Evolutionary conservation across 192 early-diverging fungal species (phyloP).

Genomic region (Umbelopsis sp.): DNA sequence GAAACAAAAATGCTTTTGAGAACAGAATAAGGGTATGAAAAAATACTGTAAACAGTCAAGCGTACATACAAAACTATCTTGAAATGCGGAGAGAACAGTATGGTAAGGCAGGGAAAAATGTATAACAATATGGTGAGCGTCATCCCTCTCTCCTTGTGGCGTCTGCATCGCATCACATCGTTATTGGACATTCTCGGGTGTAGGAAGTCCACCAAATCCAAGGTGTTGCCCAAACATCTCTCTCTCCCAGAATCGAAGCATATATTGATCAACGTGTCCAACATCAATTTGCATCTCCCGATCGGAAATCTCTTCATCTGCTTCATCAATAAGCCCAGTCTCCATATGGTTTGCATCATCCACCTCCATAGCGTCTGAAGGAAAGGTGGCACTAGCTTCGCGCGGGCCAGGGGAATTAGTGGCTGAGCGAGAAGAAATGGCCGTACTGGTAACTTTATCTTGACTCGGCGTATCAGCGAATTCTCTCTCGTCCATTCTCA

Average conservation of each 20-base stretch:
- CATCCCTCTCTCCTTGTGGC: too few relatives aligned
- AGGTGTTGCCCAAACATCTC: constrained; percentile 54
- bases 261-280: constrained; percentile 75
- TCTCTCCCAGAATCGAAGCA: constrained; percentile 62
- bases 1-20: too few relatives aligned
- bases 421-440: constrained; percentile 7
- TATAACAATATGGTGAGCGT: too few relatives aligned
- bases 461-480: constrained; percentile 52
- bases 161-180: too few relatives aligned
- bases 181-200: background rate
- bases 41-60: too few relatives aligned
- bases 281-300: constrained; percentile 40
- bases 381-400: background rate
- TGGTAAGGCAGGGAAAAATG: too few relatives aligned
- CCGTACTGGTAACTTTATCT: background rate
- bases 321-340: background rate
- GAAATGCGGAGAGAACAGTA: too few relatives aligned
- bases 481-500: constrained; percentile 60
- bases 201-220: constrained; percentile 51
- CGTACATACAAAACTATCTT: too few relatives aligned
- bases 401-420: constrained; percentile 14
- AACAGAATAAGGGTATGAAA: too few relatives aligned
- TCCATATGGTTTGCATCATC: background rate
- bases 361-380: background rate
- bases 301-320: constrained; percentile 11